These are phyloP conservation scores for Mycena venus DNA, from an alignment of 768 basidiomycete species.

Conservation along the genomic window DNA sequence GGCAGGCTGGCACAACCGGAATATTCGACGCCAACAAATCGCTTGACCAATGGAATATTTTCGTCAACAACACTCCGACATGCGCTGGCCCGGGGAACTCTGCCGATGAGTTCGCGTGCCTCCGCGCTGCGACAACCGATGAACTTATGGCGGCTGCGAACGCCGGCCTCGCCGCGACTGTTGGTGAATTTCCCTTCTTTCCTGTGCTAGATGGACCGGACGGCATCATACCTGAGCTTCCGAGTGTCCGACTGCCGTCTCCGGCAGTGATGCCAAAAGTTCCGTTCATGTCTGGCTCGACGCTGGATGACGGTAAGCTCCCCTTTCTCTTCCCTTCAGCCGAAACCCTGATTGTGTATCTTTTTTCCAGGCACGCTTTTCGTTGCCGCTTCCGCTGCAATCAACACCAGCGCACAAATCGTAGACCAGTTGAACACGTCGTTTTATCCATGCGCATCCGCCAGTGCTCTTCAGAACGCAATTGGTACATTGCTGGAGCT, in stretches of 20 bases:
- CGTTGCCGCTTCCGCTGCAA: slow-evolving; percentile 7
- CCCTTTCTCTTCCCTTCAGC: not conserved
- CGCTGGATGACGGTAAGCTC: slow-evolving; percentile 46
- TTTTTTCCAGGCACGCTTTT: slow-evolving; percentile 39
- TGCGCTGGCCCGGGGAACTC: not conserved
- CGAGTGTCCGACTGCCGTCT: slow-evolving; percentile 32
- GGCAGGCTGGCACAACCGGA: slow-evolving; percentile 38
- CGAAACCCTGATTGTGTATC: not conserved
- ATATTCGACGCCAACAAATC: slow-evolving; percentile 25
- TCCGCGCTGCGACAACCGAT: slow-evolving; percentile 15
- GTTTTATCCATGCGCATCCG: slow-evolving; percentile 8
- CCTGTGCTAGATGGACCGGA: slow-evolving; percentile 43
- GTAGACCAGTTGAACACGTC: slow-evolving; percentile 7
- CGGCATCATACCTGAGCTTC: slow-evolving; percentile 40
- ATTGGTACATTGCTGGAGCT: slow-evolving; percentile 31
- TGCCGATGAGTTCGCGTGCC: not conserved
- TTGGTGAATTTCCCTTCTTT: slow-evolving; percentile 37
- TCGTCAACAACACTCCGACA: slow-evolving; percentile 22
- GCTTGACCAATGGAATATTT: slow-evolving; percentile 30
- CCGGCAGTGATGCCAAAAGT: slow-evolving; percentile 32
- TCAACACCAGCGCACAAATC: slow-evolving; percentile 22
- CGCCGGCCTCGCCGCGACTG: slow-evolving; percentile 8
- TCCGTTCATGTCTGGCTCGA: slow-evolving; percentile 45
- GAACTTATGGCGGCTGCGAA: not conserved
- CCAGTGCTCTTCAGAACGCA: not conserved